Conservation (phyloP, 192 early-diverging fungal genomes). For the Linnemannia exigua region DNA sequence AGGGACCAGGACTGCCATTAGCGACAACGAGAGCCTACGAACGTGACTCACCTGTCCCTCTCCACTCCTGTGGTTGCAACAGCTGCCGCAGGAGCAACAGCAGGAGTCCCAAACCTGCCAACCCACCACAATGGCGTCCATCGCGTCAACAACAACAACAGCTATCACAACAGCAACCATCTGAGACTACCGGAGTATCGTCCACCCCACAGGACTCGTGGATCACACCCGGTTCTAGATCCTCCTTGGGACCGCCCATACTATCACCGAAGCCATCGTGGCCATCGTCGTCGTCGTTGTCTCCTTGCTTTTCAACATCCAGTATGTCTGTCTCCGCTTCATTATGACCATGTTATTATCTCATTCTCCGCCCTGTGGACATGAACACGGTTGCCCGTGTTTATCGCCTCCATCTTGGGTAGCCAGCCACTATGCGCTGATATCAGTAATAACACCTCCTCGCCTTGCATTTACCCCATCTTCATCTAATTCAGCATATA, state of each 20-base stretch:
- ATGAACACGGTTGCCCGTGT: background rate
- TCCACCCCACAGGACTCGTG: background rate
- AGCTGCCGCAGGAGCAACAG: background rate
- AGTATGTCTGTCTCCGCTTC: background rate
- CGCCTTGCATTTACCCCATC: slow-evolving; percentile 2
- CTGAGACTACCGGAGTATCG: background rate
- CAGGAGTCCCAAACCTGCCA: background rate
- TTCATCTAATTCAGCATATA: slow-evolving; percentile 5
- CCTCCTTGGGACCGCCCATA: background rate
- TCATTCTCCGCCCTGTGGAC: background rate
- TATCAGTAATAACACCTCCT: background rate
- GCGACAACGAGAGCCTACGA: background rate
- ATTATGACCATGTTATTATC: background rate
- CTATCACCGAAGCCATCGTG: background rate
- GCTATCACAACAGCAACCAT: background rate
- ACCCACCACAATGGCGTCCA: background rate
- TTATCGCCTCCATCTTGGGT: background rate
- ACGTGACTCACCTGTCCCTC: background rate
- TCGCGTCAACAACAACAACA: background rate
- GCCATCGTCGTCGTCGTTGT: background rate
- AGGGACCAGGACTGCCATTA: background rate
- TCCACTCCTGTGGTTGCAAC: background rate
- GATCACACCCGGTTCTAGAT: background rate
- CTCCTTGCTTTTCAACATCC: background rate
- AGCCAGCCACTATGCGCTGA: background rate